These are phyloP conservation scores for Sporobolomyces phaffii DNA, from an alignment of 768 basidiomycete genomes.

Conservation along the genomic window DNA sequence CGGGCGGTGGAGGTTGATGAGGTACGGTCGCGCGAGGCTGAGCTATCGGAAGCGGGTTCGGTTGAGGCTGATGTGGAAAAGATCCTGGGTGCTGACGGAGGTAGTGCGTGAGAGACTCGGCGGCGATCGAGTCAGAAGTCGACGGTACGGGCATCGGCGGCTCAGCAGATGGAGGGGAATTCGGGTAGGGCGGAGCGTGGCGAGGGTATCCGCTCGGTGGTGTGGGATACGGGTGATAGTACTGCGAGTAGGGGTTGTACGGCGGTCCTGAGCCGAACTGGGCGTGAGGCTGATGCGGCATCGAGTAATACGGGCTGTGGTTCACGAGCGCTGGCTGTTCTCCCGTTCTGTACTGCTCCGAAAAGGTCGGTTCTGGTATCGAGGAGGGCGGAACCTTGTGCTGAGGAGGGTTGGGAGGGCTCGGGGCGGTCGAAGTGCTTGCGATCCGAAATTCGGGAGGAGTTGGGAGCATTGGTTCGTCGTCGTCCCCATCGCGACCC, in stretches of 20 bases:
- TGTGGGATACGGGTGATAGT: neutral
- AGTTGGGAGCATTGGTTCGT: neutral
- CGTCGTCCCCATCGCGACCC: neutral
- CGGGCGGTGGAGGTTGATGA: neutral
- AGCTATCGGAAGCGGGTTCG: neutral
- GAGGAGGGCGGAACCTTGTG: neutral
- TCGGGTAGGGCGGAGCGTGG: no score
- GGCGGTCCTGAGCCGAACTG: neutral
- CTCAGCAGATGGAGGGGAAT: no score
- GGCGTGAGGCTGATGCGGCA: neutral
- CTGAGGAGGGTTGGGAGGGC: neutral
- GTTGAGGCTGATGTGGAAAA: neutral
- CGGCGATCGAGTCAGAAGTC: neutral
- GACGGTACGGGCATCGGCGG: neutral
- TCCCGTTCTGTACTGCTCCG: neutral
- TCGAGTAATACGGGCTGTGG: neutral
- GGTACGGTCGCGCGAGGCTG: neutral
- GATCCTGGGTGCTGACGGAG: neutral
- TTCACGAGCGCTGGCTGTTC: no score
- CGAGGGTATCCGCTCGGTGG: no score
- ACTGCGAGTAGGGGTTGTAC: constrained; percentile 1
- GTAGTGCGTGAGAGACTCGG: neutral
- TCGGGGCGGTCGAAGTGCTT: neutral
- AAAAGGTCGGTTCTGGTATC: no score
- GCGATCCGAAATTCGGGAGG: neutral